Conservation (phyloP, 2,329 filamentous ascomycete genomes). For the Fusarium succisae region DNA sequence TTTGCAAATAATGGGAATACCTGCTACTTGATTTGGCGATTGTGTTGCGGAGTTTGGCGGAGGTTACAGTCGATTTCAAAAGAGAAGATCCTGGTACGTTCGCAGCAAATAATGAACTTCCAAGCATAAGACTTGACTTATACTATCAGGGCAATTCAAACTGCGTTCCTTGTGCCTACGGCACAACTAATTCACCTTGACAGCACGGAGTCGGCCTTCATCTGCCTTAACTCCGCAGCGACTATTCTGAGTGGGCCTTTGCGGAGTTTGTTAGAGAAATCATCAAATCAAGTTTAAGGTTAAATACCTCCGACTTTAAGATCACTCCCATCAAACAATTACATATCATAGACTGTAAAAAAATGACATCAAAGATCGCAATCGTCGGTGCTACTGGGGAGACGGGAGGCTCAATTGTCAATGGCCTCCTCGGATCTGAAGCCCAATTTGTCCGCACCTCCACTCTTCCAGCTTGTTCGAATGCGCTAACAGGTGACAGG, state of each 20-base stretch:
- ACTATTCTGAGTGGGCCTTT: neutral
- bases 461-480: neutral
- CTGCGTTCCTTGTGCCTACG: neutral
- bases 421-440: slow-evolving; percentile 48
- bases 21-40: neutral
- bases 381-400: slow-evolving; percentile 55
- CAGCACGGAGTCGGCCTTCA: neutral
- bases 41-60: neutral
- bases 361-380: slow-evolving; percentile 37
- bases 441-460: slow-evolving; percentile 38
- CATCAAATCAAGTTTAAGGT: too few relatives aligned
- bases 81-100: fast-evolving
- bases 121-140: neutral
- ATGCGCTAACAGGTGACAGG: slow-evolving; percentile 35
- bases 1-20: fast-evolving
- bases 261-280: neutral
- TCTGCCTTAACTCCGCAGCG: neutral
- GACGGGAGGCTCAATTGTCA: slow-evolving; percentile 52
- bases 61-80: neutral
- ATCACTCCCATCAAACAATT: neutral
- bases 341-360: neutral
- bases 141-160: neutral
- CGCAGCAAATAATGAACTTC: fast-evolving
- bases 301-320: neutral
- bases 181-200: neutral